Evolutionary conservation across 768 basidiomycete genomes (phyloP).

Genomic region (Suillus subaureus): DNA sequence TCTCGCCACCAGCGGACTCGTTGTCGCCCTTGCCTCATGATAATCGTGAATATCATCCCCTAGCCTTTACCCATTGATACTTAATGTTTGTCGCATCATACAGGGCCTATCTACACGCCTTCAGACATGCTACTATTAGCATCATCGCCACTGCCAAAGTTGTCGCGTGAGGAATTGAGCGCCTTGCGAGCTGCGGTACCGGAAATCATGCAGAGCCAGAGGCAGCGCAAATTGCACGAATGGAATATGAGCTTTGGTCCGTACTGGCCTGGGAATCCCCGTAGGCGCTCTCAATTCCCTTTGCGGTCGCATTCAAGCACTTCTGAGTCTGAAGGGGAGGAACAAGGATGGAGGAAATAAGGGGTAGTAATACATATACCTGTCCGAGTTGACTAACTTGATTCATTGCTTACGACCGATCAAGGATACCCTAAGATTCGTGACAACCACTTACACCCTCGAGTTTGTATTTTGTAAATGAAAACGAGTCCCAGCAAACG

Average conservation of each 20-base stretch:
- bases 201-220: conserved; percentile 29
- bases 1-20: conserved; percentile 16
- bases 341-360: conserved; percentile 20
- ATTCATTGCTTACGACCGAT: not conserved
- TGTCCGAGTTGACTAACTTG: not conserved
- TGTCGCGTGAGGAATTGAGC: conserved; percentile 11
- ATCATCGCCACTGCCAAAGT: conserved; percentile 22
- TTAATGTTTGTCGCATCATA: not conserved
- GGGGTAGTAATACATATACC: not conserved
- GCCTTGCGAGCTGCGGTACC: conserved; percentile 22
- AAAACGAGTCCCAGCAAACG: not conserved
- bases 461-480: not conserved
- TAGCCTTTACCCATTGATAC: not conserved
- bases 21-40: conserved; percentile 6
- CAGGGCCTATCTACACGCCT: conserved; percentile 27
- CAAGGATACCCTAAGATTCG: not conserved
- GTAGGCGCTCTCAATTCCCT: not conserved
- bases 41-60: conserved; percentile 6
- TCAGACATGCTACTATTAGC: conserved; percentile 27
- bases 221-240: conserved; percentile 26
- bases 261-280: conserved; percentile 7
- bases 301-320: not conserved
- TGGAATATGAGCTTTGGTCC: conserved; percentile 22
- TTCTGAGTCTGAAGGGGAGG: conserved; percentile 21
- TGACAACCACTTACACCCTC: not conserved